These are phyloP conservation scores for Phoenix roebelenii DNA, from an alignment of 176 grass and related monocot genomes.

Conservation along the genomic window DNA sequence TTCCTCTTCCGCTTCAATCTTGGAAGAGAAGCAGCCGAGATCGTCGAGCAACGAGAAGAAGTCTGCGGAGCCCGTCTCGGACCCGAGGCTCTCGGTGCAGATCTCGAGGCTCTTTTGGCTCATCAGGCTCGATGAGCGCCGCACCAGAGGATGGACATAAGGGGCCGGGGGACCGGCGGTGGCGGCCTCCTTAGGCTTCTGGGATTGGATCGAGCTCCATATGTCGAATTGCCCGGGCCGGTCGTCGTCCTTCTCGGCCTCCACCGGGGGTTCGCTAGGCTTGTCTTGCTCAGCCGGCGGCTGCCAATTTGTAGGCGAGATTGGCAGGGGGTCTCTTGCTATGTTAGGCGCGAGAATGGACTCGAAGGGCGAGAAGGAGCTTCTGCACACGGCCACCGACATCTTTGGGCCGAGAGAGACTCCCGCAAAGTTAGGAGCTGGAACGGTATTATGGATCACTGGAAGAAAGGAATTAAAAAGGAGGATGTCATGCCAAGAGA, in stretches of 20 bases:
- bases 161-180: conserved; percentile 17
- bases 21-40: conserved; percentile 29
- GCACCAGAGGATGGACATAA: conserved; percentile 50
- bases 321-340: conserved; percentile 4
- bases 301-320: conserved; percentile 7
- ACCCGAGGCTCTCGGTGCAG: conserved; percentile 98
- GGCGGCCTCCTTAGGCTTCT: background rate
- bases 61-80: conserved; percentile 64
- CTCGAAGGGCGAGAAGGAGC: background rate
- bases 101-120: conserved; percentile 85
- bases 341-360: conserved; percentile 16
- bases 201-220: conserved; percentile 62
- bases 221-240: conserved; percentile 34
- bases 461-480: conserved; percentile 10
- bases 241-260: background rate
- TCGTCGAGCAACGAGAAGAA: conserved; percentile 15
- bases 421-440: conserved; percentile 13
- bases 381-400: conserved; percentile 46
- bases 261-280: background rate
- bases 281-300: conserved; percentile 6
- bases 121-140: conserved; percentile 61
- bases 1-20: too few species aligned
- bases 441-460: conserved; percentile 9
- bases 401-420: conserved; percentile 24
- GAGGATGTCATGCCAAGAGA: conserved; percentile 22